Conservation (phyloP, 257 asterid genomes). For the Plantago major region DNA sequence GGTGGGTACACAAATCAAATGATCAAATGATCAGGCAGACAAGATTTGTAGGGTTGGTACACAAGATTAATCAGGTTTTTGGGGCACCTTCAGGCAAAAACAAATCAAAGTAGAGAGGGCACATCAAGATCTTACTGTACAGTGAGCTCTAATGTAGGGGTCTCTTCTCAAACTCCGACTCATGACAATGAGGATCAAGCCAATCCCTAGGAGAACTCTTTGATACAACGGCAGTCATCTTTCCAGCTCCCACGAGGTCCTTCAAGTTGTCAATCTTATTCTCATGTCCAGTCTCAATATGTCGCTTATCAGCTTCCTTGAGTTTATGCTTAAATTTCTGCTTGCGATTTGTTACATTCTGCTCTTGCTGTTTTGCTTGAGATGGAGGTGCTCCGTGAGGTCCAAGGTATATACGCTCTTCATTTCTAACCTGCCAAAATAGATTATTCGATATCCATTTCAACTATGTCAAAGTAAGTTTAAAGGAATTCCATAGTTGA, state of each 20-base stretch:
- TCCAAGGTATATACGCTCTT: constrained; percentile 79
- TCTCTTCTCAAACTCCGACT: constrained; percentile 67
- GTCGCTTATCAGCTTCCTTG: constrained; percentile 67
- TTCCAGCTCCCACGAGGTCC: constrained; percentile 79
- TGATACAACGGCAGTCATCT: constrained; percentile 34
- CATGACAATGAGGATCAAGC: constrained; percentile 96
- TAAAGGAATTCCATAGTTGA: neutral
- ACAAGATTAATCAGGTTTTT: no score
- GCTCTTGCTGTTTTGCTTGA: constrained; percentile 65
- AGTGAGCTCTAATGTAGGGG: constrained; percentile 18
- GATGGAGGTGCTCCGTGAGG: constrained; percentile 97
- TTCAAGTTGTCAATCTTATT: constrained; percentile 69
- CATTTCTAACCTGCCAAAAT: constrained; percentile 44
- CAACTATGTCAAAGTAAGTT: neutral
- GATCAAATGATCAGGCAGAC: no score
- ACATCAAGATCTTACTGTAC: constrained; percentile 1
- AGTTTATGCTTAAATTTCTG: constrained; percentile 75
- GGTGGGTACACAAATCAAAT: no score
- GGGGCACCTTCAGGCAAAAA: neutral
- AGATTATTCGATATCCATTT: neutral
- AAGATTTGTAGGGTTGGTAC: no score
- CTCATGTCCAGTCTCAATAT: constrained; percentile 65
- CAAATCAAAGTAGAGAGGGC: neutral
- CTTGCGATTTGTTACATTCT: constrained; percentile 45
- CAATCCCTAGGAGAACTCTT: constrained; percentile 67